phyloP scores from a whole-genome alignment of 805 yeast genomes.

The Suhomyces vadensis region DNA sequence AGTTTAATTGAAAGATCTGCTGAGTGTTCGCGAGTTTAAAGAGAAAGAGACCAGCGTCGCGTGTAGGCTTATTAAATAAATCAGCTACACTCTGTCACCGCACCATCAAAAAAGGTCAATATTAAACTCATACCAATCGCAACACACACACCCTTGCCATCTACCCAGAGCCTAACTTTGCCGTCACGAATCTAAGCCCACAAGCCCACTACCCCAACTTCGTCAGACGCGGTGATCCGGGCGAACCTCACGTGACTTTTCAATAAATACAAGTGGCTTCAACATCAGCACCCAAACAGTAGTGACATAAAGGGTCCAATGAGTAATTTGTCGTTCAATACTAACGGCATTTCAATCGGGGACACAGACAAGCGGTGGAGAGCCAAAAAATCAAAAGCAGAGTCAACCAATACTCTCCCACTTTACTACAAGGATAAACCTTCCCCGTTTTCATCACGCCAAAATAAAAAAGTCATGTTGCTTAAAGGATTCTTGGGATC shows the following conservation, averaged over 20 bases:
- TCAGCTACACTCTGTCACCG: too few relatives aligned
- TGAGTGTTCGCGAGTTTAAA: too few relatives aligned
- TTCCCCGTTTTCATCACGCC: conserved; percentile 4
- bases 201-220: too few relatives aligned
- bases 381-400: conserved; percentile 15
- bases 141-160: too few relatives aligned
- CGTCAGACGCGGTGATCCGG: background rate
- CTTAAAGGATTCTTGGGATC: conserved; percentile 45
- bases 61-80: too few relatives aligned
- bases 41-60: too few relatives aligned
- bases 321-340: conserved; percentile 11
- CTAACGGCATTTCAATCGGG: conserved; percentile 12
- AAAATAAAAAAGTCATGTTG: conserved; percentile 32
- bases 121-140: too few relatives aligned
- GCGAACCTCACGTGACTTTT: background rate
- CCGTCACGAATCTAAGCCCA: too few relatives aligned
- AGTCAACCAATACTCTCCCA: conserved; percentile 23
- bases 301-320: background rate
- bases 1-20: too few relatives aligned
- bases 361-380: conserved; percentile 19
- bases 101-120: too few relatives aligned
- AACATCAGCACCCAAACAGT: background rate
- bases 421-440: conserved; percentile 40
- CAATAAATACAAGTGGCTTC: background rate
- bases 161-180: too few relatives aligned